Evolutionary conservation across 192 early-diverging fungal genomes (phyloP).

Genomic region (Linnemannia zychae): DNA sequence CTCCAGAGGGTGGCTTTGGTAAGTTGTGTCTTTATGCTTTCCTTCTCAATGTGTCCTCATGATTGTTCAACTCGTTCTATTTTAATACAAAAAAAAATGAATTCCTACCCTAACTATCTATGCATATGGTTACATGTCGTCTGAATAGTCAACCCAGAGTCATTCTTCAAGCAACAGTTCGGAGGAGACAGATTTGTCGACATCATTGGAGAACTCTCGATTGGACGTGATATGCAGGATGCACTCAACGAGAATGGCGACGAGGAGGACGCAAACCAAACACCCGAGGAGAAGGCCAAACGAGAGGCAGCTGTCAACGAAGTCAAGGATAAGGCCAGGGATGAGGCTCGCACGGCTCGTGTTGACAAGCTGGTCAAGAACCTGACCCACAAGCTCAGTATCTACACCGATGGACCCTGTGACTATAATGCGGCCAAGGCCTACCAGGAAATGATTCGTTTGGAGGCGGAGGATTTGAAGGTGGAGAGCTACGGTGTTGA

Average conservation of each 20-base stretch:
- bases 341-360: slow-evolving; percentile 68
- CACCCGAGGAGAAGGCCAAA: slow-evolving; percentile 69
- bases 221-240: slow-evolving; percentile 92
- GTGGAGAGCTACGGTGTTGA: slow-evolving; percentile 93
- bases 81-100: slow-evolving; percentile 17
- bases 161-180: slow-evolving; percentile 97
- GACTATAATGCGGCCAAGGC: slow-evolving; percentile 69
- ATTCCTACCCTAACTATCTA: not conserved
- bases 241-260: slow-evolving; percentile 76
- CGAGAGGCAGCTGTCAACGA: slow-evolving; percentile 69
- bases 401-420: slow-evolving; percentile 75
- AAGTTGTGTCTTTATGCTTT: slow-evolving; percentile 19
- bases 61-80: not conserved
- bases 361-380: slow-evolving; percentile 81
- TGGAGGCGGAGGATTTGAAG: slow-evolving; percentile 92
- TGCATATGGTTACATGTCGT: not conserved
- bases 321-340: slow-evolving; percentile 71
- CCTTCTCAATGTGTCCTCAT: not conserved
- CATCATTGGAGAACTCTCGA: slow-evolving; percentile 98
- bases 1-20: slow-evolving; percentile 77
- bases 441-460: slow-evolving; percentile 76
- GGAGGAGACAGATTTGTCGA: slow-evolving; percentile 98
- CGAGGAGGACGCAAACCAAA: slow-evolving; percentile 57
- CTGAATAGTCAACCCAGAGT: slow-evolving; percentile 85
- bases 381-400: slow-evolving; percentile 80